These are phyloP conservation scores for Xylariaceae sp. DNA, from an alignment of 2,329 filamentous ascomycete genomes.

Conservation along the genomic window DNA sequence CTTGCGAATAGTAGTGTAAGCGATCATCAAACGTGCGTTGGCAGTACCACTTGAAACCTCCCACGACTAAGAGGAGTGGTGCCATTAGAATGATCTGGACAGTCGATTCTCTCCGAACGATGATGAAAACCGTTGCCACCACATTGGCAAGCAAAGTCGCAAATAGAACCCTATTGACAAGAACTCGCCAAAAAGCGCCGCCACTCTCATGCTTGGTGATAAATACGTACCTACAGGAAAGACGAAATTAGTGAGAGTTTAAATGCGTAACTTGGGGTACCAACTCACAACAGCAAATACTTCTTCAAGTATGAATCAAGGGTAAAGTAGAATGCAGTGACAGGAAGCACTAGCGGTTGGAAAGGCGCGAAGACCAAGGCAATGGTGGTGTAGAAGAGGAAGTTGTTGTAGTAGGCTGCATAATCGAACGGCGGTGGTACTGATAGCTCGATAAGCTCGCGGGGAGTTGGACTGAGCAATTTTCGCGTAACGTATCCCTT, in stretches of 20 bases:
- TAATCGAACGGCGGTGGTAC: constrained; percentile 92
- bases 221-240: constrained; percentile 70
- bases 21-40: constrained; percentile 67
- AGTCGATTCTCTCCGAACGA: constrained; percentile 66
- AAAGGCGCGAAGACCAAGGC: constrained; percentile 81
- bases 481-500: constrained; percentile 81
- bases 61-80: constrained; percentile 75
- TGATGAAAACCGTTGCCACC: constrained; percentile 60
- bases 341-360: constrained; percentile 83
- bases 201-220: constrained; percentile 94
- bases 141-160: constrained; percentile 30
- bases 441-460: constrained; percentile 87
- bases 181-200: constrained; percentile 84
- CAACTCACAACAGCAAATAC: constrained; percentile 72
- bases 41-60: constrained; percentile 87
- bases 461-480: constrained; percentile 82
- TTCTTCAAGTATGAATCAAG: constrained; percentile 90
- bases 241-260: constrained; percentile 1
- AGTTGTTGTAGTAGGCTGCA: constrained; percentile 95
- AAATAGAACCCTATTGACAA: constrained; percentile 73
- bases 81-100: constrained; percentile 67
- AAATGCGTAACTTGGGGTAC: not conserved
- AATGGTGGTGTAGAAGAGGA: constrained; percentile 88
- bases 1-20: constrained; percentile 69
- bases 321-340: constrained; percentile 84